phyloP scores from a whole-genome alignment of 108 stramenopile species.

The Skeletonema marinoi region DNA sequence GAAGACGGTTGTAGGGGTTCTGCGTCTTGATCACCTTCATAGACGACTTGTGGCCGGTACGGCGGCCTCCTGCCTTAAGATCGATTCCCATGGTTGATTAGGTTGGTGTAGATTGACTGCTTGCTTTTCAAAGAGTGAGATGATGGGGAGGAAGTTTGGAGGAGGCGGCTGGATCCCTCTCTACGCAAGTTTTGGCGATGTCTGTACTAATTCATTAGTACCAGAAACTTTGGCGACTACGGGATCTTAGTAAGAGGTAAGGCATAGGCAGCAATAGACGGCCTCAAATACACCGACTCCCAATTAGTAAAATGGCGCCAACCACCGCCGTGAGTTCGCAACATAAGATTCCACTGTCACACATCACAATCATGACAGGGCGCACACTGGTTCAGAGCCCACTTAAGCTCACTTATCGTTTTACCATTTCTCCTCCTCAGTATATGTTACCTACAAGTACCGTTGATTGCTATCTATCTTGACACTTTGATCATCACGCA shows the following conservation, averaged over 20 bases:
- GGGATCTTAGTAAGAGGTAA: not conserved
- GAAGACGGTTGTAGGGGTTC: constrained; percentile 97
- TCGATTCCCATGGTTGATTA: constrained; percentile 96
- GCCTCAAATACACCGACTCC: not conserved
- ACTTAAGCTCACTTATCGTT: too few species aligned
- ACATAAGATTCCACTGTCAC: too few species aligned
- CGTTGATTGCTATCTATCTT: too few species aligned
- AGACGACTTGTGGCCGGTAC: constrained; percentile 97
- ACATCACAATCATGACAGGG: too few species aligned
- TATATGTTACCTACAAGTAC: too few species aligned
- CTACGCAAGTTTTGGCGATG: not conserved
- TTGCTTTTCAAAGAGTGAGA: not conserved
- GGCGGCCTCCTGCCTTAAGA: constrained; percentile 98
- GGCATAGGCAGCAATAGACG: not conserved
- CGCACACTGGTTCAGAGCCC: too few species aligned
- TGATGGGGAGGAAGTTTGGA: not conserved
- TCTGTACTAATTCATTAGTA: not conserved
- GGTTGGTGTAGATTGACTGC: constrained; percentile 1
- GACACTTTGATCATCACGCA: too few species aligned
- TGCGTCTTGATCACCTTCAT: constrained; percentile 95
- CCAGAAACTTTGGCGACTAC: not conserved
- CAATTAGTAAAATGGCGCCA: not conserved
- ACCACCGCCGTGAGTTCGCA: too few species aligned
- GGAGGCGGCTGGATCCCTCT: not conserved
- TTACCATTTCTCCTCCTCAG: too few species aligned